Conservation (phyloP, 768 basidiomycete species). For the Lactarius hengduanensis region DNA sequence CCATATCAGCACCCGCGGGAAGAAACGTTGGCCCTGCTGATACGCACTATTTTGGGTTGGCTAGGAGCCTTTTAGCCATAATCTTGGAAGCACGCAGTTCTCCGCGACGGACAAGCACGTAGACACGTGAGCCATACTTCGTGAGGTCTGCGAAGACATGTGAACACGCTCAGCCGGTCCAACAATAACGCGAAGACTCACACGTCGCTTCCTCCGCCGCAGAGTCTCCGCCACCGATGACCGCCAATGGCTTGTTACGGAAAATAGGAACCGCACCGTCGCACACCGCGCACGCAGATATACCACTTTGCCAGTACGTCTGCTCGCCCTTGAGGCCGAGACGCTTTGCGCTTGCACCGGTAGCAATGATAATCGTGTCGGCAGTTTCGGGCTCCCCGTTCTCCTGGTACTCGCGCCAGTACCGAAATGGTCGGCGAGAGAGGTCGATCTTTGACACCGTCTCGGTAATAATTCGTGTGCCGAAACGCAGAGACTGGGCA, state of each 20-base stretch:
- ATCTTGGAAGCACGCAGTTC: conserved; percentile 97
- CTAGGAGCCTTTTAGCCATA: conserved; percentile 91
- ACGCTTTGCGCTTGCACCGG: conserved; percentile 94
- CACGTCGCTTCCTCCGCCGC: conserved; percentile 98
- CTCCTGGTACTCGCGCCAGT: conserved; percentile 94
- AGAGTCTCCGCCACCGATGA: conserved; percentile 97
- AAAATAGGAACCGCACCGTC: conserved; percentile 99
- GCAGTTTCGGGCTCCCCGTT: conserved; percentile 84
- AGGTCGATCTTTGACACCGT: conserved; percentile 95
- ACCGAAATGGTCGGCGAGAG: conserved; percentile 88
- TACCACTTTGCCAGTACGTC: conserved; percentile 97
- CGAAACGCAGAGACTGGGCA: conserved; percentile 91
- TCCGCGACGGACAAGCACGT: conserved; percentile 89
- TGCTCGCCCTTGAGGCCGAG: conserved; percentile 88
- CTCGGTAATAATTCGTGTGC: conserved; percentile 96
- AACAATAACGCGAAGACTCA: conserved; percentile 42
- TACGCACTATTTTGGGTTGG: conserved; percentile 84
- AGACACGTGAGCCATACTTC: conserved; percentile 96
- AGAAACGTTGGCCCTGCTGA: conserved; percentile 3
- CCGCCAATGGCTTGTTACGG: conserved; percentile 93
- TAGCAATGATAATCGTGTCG: conserved; percentile 94
- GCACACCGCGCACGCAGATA: conserved; percentile 97
- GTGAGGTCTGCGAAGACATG: conserved; percentile 62
- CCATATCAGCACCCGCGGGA: conserved; percentile 5
- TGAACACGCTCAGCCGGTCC: not conserved